Evolutionary conservation across 768 basidiomycete species (phyloP).

Genomic region (Boletus edulis): DNA sequence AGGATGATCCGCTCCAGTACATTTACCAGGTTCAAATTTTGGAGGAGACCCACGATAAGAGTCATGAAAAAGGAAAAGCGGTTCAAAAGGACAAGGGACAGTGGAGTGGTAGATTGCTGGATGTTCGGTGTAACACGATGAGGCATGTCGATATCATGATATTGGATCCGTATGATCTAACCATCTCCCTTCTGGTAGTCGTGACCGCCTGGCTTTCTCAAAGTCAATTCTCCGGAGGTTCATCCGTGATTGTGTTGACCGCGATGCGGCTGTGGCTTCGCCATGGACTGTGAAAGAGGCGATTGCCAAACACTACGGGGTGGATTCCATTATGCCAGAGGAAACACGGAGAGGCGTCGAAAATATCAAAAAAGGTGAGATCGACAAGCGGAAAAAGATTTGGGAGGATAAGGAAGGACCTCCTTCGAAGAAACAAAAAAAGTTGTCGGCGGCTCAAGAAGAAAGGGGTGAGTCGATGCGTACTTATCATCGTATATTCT

Average conservation of each 20-base stretch:
- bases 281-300: constrained; percentile 93
- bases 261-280: constrained; percentile 88
- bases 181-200: constrained; percentile 44
- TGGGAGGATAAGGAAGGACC: constrained; percentile 89
- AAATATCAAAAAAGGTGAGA: constrained; percentile 79
- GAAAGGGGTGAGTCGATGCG: constrained; percentile 55
- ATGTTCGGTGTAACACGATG: constrained; percentile 77
- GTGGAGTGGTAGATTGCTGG: constrained; percentile 75
- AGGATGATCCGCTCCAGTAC: constrained; percentile 82
- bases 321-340: constrained; percentile 83
- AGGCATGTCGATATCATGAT: constrained; percentile 50
- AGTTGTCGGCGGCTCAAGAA: constrained; percentile 68
- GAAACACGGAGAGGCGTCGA: constrained; percentile 78
- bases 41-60: constrained; percentile 70
- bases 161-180: neutral
- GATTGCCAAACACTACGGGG: constrained; percentile 82
- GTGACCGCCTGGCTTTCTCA: constrained; percentile 93
- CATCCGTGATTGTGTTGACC: constrained; percentile 92
- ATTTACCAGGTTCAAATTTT: constrained; percentile 86
- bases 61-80: constrained; percentile 56
- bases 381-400: constrained; percentile 89
- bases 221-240: constrained; percentile 96
- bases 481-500: constrained; percentile 4
- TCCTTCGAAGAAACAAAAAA: constrained; percentile 79
- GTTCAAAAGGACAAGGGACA: constrained; percentile 58